Evolutionary conservation across 371 early-diverging fungal genomes (phyloP).

Genomic region (Smittium mucronatum): DNA sequence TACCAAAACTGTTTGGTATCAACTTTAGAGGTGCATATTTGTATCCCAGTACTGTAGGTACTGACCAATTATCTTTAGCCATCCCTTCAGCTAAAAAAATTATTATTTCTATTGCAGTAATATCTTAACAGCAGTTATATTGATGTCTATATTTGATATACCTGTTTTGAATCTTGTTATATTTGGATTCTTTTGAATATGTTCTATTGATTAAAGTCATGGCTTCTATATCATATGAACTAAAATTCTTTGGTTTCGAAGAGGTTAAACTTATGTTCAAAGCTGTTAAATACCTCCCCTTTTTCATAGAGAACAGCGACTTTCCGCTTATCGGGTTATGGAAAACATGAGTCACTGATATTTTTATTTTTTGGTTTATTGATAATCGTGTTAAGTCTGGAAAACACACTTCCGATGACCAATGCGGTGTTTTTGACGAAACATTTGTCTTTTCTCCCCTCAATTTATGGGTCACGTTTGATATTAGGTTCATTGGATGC

Average conservation of each 20-base stretch:
- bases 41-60: neutral
- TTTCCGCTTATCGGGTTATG: neutral
- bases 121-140: neutral
- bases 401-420: neutral
- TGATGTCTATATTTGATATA: neutral
- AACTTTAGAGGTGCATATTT: neutral
- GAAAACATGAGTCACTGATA: neutral
- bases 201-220: neutral
- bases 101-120: neutral
- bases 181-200: neutral
- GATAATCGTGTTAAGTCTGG: neutral
- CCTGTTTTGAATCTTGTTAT: neutral
- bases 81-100: neutral
- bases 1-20: no score
- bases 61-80: neutral
- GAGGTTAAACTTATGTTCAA: neutral
- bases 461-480: neutral
- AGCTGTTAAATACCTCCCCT: neutral
- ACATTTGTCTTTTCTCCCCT: neutral
- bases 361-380: neutral
- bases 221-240: neutral
- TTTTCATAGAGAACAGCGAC: neutral
- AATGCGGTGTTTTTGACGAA: neutral
- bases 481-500: neutral
- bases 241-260: neutral